Percentiles rank a stretch among this genome's conserved stretches.
These are phyloP conservation scores for bread wheat (Triticum aestivum) DNA, from an alignment of 176 grass and related monocot genomes.

Conservation along the genomic window DNA sequence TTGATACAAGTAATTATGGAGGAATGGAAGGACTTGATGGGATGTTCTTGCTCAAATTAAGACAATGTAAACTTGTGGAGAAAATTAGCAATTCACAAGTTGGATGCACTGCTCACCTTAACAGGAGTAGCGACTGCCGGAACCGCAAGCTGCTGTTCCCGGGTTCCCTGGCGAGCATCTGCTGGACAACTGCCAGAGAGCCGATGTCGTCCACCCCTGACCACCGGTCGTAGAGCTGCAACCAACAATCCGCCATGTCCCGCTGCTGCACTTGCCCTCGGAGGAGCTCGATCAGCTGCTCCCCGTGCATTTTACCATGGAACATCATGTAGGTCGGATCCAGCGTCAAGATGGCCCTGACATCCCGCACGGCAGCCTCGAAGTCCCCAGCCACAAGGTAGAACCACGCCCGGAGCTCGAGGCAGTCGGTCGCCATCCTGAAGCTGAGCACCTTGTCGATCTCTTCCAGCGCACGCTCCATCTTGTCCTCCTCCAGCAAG, in stretches of 20 bases:
- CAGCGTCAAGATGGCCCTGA: constrained; percentile 71
- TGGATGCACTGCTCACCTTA: constrained; percentile 74
- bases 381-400: constrained; percentile 63
- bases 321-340: constrained; percentile 86
- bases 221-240: constrained; percentile 96
- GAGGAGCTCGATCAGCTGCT: constrained; percentile 77
- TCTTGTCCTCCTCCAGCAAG: constrained; percentile 74
- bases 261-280: constrained; percentile 62
- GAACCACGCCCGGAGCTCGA: constrained; percentile 91
- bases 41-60: not conserved
- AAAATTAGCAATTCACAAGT: not conserved
- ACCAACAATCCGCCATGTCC: constrained; percentile 99
- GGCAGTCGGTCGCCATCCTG: constrained; percentile 73
- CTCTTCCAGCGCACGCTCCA: constrained; percentile 62
- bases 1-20: not conserved
- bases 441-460: constrained; percentile 79
- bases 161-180: constrained; percentile 87
- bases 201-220: constrained; percentile 89
- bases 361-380: constrained; percentile 68
- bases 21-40: not conserved
- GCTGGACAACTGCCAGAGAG: constrained; percentile 85
- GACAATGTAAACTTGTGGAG: not conserved
- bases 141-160: constrained; percentile 90
- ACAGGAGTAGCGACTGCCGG: constrained; percentile 81
- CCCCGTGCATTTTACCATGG: constrained; percentile 81